These are phyloP conservation scores for Mimosa bimucronata DNA, from an alignment of 306 rosid species.

Conservation along the genomic window DNA sequence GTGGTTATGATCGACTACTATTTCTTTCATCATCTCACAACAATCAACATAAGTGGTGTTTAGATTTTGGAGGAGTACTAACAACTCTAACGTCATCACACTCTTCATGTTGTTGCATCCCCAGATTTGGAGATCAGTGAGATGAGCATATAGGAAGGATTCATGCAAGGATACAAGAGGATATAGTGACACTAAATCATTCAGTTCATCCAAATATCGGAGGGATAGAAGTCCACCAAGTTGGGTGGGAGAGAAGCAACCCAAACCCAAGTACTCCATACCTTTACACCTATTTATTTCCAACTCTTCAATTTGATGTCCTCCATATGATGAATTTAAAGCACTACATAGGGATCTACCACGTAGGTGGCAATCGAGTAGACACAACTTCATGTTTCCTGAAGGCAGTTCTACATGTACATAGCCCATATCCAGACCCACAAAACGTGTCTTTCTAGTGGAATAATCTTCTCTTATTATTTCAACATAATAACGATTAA, in stretches of 20 bases:
- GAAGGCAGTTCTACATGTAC: neutral
- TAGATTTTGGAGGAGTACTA: conserved; percentile 10
- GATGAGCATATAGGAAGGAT: neutral
- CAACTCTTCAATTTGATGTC: neutral
- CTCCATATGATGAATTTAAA: neutral
- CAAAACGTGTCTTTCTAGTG: no score
- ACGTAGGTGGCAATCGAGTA: accelerated
- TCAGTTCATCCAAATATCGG: neutral
- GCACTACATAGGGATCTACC: neutral
- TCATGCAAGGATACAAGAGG: neutral
- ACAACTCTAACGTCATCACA: neutral
- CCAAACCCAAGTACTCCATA: neutral
- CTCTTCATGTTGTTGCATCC: neutral
- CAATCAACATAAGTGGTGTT: neutral
- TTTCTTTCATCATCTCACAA: neutral
- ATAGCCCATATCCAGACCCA: no score
- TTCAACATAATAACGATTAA: accelerated
- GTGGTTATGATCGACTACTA: conserved; percentile 8
- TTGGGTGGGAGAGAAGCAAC: neutral
- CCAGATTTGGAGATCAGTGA: neutral
- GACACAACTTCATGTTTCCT: neutral
- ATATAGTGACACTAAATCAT: neutral
- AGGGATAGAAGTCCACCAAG: neutral
- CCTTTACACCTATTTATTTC: accelerated
- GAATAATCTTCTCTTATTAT: no score